Conservation (phyloP, 2,329 filamentous ascomycete species). For the Amauroascus verrucosus region DNA sequence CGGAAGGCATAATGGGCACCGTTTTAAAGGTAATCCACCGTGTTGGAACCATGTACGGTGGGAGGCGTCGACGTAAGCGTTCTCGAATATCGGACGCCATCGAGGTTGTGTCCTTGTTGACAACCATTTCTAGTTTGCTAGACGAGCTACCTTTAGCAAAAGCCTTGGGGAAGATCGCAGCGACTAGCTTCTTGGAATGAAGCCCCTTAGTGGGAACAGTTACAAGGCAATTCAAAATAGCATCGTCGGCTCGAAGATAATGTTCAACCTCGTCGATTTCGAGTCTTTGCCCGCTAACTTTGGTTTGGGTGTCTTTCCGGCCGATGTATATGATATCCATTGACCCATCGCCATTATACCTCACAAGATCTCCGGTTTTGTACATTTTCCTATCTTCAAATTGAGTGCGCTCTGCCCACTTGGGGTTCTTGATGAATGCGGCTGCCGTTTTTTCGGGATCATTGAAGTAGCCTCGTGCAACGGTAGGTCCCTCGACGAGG, state of each 20-base stretch:
- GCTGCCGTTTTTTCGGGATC: constrained; percentile 19
- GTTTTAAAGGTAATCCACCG: constrained; percentile 18
- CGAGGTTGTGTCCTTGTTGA: constrained; percentile 4
- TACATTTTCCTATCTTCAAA: constrained; percentile 15
- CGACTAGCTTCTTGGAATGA: constrained; percentile 13
- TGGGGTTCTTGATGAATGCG: constrained; percentile 21
- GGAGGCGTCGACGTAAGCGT: constrained; percentile 17
- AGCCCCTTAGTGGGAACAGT: constrained; percentile 9
- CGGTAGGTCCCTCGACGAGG: constrained; percentile 30
- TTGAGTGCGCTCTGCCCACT: constrained; percentile 15
- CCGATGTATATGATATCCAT: constrained; percentile 21
- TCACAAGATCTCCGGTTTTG: constrained; percentile 24
- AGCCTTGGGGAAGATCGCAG: constrained; percentile 6
- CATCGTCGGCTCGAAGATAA: constrained; percentile 15
- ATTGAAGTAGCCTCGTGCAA: constrained; percentile 24
- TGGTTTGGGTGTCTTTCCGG: constrained; percentile 24
- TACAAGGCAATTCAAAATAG: constrained; percentile 11
- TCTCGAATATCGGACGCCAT: constrained; percentile 10
- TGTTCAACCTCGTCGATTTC: constrained; percentile 24
- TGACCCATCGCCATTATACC: constrained; percentile 19
- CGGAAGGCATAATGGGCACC: constrained; percentile 20
- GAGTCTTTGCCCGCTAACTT: constrained; percentile 23
- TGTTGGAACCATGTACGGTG: constrained; percentile 22
- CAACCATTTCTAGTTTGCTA: constrained; percentile 7
- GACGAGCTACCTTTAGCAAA: not conserved